Evolutionary conservation across 2,329 filamentous ascomycete genomes (phyloP).

Genomic region (Fusarium austroafricanum): DNA sequence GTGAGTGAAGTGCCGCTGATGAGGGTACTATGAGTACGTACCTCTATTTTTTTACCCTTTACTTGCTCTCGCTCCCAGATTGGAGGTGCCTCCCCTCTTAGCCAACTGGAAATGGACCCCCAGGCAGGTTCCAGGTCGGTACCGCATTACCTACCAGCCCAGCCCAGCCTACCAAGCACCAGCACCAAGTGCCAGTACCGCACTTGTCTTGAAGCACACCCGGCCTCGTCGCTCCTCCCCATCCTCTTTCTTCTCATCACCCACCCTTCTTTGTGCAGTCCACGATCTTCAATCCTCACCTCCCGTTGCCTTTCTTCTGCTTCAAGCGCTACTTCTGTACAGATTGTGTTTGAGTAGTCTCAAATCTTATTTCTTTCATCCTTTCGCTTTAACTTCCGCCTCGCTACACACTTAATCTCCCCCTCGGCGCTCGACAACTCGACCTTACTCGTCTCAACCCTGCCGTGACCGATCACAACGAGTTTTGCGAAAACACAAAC

Average conservation of each 20-base stretch:
- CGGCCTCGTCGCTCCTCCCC: conserved; percentile 54
- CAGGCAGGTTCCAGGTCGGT: conserved; percentile 44
- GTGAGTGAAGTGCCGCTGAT: conserved; percentile 41
- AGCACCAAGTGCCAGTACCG: conserved; percentile 37
- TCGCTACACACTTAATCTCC: conserved; percentile 28
- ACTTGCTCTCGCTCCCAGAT: conserved; percentile 18
- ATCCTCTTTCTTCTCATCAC: conserved; percentile 50
- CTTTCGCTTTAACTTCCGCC: conserved; percentile 11
- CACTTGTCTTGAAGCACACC: conserved; percentile 49
- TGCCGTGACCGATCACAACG: conserved; percentile 47
- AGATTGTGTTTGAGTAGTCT: conserved; percentile 46
- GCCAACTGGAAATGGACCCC: conserved; percentile 45
- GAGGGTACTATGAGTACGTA: conserved; percentile 46
- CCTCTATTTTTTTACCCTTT: conserved; percentile 31
- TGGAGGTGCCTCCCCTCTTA: conserved; percentile 37
- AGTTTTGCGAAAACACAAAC: conserved; percentile 49
- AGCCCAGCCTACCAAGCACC: conserved; percentile 10
- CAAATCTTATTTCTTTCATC: conserved; percentile 27
- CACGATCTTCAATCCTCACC: conserved; percentile 46
- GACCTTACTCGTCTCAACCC: conserved; percentile 43
- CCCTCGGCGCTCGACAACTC: conserved; percentile 43
- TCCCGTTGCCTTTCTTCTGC: conserved; percentile 37
- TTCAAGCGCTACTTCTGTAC: conserved; percentile 34
- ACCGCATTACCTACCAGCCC: conserved; percentile 22
- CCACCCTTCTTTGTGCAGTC: conserved; percentile 51